Base-by-base conservation (phyloP, 805 yeast genomes). In the Ogataea haglerorum region DNA sequence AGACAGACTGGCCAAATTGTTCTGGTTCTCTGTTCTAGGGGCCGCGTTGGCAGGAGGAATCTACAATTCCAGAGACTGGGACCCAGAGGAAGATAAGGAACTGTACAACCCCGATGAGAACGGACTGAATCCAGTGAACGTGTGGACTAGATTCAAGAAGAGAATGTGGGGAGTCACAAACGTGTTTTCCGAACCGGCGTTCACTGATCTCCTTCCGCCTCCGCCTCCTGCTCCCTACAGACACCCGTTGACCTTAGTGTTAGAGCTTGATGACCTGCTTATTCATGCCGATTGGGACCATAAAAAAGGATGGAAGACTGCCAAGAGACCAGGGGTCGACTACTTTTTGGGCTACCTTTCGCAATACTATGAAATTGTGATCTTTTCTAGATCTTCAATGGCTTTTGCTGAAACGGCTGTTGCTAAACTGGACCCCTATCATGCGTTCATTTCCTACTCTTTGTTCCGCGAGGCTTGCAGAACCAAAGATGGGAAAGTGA, bases 251-350 rank as follows among this genome's bases (percentile, higher is more conserved):
- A 93, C 99, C 3, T 71, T 93, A 50, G 97, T 93, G 6, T 64
- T 93, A 53, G 82, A 86, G 22, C 74, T 93, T 56, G 99, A 93
- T 55, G 99, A 93, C 57, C 69, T 93, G 45, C 74, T 93, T 58
- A 78, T 91, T 42, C 96, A 93, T 63, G 81, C 95, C 28, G 86
- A 84, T 48, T 93, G 99, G 99, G 77, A 86, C 42, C 78, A 87
- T 52, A 80, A 86, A 64, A 74, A 79, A 60, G 99, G 99, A 40
- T 93, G 99, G 99, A 82, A 93, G 69, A 91, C 97, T 12, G 98
- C 96, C 22, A 93, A 93, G 73, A 87, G 99, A 70, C 98, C 99
- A 24, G 99, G 99, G 48, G 81, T 88, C 46, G 99, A 95, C 65
- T 93, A 93, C 71, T 93, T 93, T 68, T 70, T 93, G 60, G 96